These are phyloP conservation scores for Brassica cretica DNA, from an alignment of 345 rosid species.

Conservation along the genomic window DNA sequence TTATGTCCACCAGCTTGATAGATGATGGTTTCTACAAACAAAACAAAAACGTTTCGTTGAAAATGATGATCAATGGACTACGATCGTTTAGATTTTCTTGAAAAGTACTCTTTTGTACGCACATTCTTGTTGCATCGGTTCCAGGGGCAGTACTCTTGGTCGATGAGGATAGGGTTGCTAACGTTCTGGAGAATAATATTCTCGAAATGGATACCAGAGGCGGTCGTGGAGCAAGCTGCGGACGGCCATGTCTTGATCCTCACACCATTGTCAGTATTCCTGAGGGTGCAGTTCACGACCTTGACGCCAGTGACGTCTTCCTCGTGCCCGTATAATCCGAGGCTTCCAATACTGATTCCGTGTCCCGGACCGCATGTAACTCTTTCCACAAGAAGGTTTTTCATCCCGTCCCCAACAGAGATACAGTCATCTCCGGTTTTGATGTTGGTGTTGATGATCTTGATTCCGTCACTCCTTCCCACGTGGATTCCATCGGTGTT, in stretches of 20 bases:
- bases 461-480: conserved; percentile 56
- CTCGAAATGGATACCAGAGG: conserved; percentile 42
- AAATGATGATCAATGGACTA: neutral
- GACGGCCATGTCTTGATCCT: conserved; percentile 73
- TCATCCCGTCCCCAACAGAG: conserved; percentile 63
- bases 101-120: neutral
- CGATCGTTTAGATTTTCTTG: neutral
- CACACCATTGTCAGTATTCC: conserved; percentile 58
- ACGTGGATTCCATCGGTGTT: conserved; percentile 77
- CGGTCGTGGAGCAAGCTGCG: conserved; percentile 46
- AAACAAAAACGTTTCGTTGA: neutral
- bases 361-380: conserved; percentile 80
- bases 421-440: conserved; percentile 75
- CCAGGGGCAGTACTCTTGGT: conserved; percentile 50
- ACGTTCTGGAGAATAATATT: conserved; percentile 57
- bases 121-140: conserved; percentile 32
- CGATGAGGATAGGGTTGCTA: conserved; percentile 66
- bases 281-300: conserved; percentile 54
- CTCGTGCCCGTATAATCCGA: conserved; percentile 61
- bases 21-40: conserved; percentile 25
- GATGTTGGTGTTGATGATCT: conserved; percentile 45
- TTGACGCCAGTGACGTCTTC: conserved; percentile 50
- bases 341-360: conserved; percentile 61
- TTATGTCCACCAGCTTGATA: conserved; percentile 27
- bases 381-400: conserved; percentile 45